Evolutionary conservation across 192 early-diverging fungal genomes (phyloP).

Genomic region (Coemansia sp.): DNA sequence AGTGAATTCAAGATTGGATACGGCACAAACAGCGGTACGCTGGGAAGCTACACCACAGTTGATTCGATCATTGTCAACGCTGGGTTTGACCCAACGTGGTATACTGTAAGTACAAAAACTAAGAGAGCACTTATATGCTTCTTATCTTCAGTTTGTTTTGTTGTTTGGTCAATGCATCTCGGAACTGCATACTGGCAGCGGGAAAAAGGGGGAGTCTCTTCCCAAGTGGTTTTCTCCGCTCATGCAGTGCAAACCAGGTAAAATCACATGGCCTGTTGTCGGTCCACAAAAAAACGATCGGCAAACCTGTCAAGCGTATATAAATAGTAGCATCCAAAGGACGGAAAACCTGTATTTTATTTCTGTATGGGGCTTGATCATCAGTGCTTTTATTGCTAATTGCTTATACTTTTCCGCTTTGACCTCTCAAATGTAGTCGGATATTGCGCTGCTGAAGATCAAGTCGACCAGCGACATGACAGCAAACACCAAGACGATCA

Average conservation of each 20-base stretch:
- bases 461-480: conserved; percentile 25
- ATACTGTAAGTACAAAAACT: conserved; percentile 39
- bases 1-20: conserved; percentile 31
- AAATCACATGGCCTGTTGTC: neutral
- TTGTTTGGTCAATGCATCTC: neutral
- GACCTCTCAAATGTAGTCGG: conserved; percentile 21
- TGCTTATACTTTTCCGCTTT: neutral
- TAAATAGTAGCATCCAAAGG: too few relatives aligned
- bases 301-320: neutral
- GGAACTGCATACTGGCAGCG: too few relatives aligned
- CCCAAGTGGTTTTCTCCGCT: conserved; percentile 4
- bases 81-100: conserved; percentile 44
- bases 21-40: conserved; percentile 23
- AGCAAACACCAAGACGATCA: conserved; percentile 23
- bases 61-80: conserved; percentile 37
- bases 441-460: conserved; percentile 53
- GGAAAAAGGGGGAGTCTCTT: neutral
- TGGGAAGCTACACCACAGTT: conserved; percentile 25
- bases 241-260: neutral
- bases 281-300: neutral
- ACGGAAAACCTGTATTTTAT: too few relatives aligned
- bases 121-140: neutral
- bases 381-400: too few relatives aligned
- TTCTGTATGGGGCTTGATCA: too few relatives aligned
- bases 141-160: neutral